Conservation (phyloP, 148 eudicot species). For the Agrostemma githago region DNA sequence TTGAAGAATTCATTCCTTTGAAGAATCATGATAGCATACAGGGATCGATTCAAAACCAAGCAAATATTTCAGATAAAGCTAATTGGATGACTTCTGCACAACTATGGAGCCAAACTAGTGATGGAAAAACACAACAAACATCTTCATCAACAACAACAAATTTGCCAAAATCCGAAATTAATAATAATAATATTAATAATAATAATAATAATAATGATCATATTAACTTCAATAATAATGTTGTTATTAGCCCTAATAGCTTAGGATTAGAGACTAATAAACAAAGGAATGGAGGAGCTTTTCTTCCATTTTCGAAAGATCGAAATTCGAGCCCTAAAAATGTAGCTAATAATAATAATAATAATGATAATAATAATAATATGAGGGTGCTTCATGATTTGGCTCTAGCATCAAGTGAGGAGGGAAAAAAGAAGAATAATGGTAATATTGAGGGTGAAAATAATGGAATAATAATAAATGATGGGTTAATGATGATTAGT, state of each 20-base stretch:
- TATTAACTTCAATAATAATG: conserved; percentile 20
- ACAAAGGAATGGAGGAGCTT: conserved; percentile 70
- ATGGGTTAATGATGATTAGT: conserved; percentile 33
- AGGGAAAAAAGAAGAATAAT: conserved; percentile 38
- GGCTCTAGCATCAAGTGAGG: conserved; percentile 58
- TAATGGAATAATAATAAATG: conserved; percentile 21
- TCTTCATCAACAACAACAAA: neutral
- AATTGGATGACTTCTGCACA: conserved; percentile 96
- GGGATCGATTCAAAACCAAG: conserved; percentile 32
- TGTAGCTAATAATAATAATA: neutral
- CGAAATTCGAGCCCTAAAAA: conserved; percentile 19
- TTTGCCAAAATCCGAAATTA: conserved; percentile 36
- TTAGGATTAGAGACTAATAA: conserved; percentile 45
- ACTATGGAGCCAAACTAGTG: conserved; percentile 73
- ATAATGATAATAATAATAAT: neutral
- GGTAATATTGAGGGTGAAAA: conserved; percentile 15
- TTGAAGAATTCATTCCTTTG: conserved; percentile 91
- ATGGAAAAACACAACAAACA: conserved; percentile 29
- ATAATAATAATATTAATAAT: neutral
- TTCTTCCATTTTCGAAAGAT: conserved; percentile 71
- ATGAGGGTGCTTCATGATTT: conserved; percentile 44
- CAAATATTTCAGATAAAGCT: conserved; percentile 52
- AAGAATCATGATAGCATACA: conserved; percentile 40
- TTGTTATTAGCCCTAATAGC: conserved; percentile 33
- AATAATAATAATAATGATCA: conserved; percentile 24